phyloP scores from a whole-genome alignment of 345 rosid species.

The Eucalyptus pumila region DNA sequence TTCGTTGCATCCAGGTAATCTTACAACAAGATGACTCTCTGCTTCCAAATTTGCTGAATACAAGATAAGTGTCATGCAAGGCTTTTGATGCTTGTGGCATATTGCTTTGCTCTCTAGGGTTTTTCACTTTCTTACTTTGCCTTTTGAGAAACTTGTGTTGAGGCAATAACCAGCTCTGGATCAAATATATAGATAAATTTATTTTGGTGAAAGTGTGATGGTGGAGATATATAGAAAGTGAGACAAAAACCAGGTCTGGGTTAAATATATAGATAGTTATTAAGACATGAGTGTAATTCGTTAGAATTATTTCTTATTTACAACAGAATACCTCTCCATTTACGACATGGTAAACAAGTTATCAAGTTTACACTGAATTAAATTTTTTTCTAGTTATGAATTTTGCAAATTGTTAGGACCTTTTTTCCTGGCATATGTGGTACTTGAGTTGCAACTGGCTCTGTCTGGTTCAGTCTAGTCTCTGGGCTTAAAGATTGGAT shows the following conservation, averaged over 20 bases:
- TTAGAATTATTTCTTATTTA: background rate
- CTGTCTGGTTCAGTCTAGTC: background rate
- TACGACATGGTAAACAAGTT: background rate
- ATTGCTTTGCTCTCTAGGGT: background rate
- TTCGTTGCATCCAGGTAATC: constrained; percentile 70
- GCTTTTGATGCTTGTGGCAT: background rate
- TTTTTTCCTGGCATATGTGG: background rate
- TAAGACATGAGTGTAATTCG: background rate
- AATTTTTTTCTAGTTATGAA: background rate
- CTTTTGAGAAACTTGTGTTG: background rate
- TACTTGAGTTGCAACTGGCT: background rate
- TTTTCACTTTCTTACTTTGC: background rate
- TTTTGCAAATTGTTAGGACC: background rate
- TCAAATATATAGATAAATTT: background rate
- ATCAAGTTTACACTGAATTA: background rate
- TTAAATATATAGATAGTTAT: background rate
- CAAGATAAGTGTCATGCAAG: background rate
- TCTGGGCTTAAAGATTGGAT: background rate
- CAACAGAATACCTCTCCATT: background rate
- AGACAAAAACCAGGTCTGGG: background rate
- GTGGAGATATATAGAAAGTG: background rate
- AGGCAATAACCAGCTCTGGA: background rate
- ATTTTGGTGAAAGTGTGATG: background rate
- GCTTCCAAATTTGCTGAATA: background rate
- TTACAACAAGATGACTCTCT: background rate